Percentiles rank a stretch among this genome's conserved stretches.
These are phyloP conservation scores for Liquidambar formosana DNA, from an alignment of 164 flowering plant species.

Conservation along the genomic window DNA sequence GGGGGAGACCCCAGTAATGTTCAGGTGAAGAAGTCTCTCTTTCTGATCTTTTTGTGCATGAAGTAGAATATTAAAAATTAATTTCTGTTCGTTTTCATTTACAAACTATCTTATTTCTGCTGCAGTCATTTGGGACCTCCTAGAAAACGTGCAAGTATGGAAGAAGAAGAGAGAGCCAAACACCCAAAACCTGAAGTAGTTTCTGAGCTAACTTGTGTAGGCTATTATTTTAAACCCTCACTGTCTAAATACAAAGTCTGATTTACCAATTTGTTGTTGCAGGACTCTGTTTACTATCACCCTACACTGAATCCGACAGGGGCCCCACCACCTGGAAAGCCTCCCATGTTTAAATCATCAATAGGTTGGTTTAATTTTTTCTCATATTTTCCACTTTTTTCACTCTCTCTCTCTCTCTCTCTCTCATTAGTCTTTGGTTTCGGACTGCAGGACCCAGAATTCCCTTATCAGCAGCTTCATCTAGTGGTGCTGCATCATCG, in stretches of 20 bases:
- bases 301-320: conserved; percentile 95
- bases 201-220: conserved; percentile 5
- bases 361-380: conserved; percentile 54
- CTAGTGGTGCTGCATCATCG: conserved; percentile 68
- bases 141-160: conserved; percentile 68
- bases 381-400: neutral
- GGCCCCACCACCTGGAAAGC: conserved; percentile 99
- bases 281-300: conserved; percentile 99
- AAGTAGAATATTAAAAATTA: neutral
- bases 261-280: conserved; percentile 28
- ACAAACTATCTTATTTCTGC: conserved; percentile 14
- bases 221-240: neutral
- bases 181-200: conserved; percentile 91
- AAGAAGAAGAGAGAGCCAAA: conserved; percentile 87
- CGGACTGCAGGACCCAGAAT: conserved; percentile 74
- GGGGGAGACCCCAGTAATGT: conserved; percentile 99
- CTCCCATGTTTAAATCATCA: conserved; percentile 95
- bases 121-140: conserved; percentile 95
- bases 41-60: neutral
- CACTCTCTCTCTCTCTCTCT: neutral
- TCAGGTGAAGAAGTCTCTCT: conserved; percentile 55
- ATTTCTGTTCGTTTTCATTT: conserved; percentile 3
- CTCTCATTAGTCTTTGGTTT: neutral
- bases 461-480: conserved; percentile 62
- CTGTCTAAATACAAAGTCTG: neutral